These are phyloP conservation scores for Suillus discolor DNA, from an alignment of 768 basidiomycete genomes.

Conservation along the genomic window DNA sequence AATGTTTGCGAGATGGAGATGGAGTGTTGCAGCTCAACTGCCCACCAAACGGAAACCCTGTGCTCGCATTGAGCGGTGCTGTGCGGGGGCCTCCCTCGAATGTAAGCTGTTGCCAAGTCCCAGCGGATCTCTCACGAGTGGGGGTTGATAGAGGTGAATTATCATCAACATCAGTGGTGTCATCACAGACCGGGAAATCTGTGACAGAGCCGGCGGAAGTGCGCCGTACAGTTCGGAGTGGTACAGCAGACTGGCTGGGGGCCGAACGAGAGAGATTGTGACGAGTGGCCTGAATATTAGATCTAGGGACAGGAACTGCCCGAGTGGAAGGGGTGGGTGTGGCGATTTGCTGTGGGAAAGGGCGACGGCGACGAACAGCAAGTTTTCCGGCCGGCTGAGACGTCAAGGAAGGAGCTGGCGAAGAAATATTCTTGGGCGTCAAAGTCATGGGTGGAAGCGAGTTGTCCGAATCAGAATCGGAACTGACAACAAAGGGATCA, in stretches of 20 bases:
- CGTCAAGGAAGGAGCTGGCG: constrained; percentile 43
- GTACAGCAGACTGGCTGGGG: constrained; percentile 44
- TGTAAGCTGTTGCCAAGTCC: constrained; percentile 36
- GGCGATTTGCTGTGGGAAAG: constrained; percentile 28
- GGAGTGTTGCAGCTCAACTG: constrained; percentile 36
- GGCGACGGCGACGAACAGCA: constrained; percentile 60
- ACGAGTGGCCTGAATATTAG: constrained; percentile 16
- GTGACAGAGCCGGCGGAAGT: constrained; percentile 30
- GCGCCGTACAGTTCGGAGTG: constrained; percentile 34
- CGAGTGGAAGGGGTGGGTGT: constrained; percentile 43
- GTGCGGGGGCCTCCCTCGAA: constrained; percentile 50
- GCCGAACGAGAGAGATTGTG: constrained; percentile 52
- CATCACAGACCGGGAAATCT: constrained; percentile 74
- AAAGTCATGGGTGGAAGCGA: constrained; percentile 38
- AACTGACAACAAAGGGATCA: constrained; percentile 54
- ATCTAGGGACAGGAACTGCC: constrained; percentile 53
- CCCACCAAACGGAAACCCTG: constrained; percentile 43
- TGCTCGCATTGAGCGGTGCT: constrained; percentile 46
- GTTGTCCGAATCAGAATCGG: constrained; percentile 41
- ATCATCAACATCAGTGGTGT: constrained; percentile 56
- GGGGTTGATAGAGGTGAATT: constrained; percentile 56
- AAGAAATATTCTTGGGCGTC: constrained; percentile 16
- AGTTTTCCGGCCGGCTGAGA: constrained; percentile 56
- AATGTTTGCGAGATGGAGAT: constrained; percentile 47
- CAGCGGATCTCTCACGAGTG: constrained; percentile 41